These are phyloP conservation scores for Fusarium temperatum DNA, from an alignment of 2,329 filamentous ascomycete genomes.

Conservation along the genomic window DNA sequence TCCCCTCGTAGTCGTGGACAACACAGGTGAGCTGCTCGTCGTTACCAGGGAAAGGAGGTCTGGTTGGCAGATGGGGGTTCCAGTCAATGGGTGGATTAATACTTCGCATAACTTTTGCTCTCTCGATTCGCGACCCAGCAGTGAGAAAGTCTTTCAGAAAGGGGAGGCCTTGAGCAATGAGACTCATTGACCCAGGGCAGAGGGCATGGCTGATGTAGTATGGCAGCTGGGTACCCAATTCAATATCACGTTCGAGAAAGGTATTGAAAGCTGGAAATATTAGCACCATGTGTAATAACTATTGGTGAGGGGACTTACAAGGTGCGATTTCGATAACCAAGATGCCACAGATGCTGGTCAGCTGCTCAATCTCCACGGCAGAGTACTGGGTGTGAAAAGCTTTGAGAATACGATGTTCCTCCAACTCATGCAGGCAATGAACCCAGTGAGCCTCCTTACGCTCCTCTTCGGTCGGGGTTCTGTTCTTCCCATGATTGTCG, in stretches of 20 bases:
- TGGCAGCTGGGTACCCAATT: neutral
- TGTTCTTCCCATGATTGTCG: neutral
- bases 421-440: neutral
- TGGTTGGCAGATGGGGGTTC: neutral
- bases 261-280: slow-evolving; percentile 4
- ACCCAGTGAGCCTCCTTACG: neutral
- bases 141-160: slow-evolving; percentile 6
- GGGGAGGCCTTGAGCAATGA: neutral
- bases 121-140: neutral
- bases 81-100: neutral
- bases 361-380: slow-evolving; percentile 1
- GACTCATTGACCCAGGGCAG: neutral
- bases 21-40: neutral
- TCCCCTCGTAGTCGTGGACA: neutral
- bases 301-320: neutral
- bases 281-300: neutral
- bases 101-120: neutral
- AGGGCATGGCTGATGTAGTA: neutral
- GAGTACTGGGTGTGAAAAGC: neutral
- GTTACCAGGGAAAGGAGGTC: neutral
- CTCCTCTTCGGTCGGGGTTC: neutral
- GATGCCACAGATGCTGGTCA: neutral
- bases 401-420: neutral
- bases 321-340: neutral
- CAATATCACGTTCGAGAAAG: slow-evolving; percentile 14